Base-by-base conservation (phyloP, 768 basidiomycete species). In the Clavulina sp. region DNA sequence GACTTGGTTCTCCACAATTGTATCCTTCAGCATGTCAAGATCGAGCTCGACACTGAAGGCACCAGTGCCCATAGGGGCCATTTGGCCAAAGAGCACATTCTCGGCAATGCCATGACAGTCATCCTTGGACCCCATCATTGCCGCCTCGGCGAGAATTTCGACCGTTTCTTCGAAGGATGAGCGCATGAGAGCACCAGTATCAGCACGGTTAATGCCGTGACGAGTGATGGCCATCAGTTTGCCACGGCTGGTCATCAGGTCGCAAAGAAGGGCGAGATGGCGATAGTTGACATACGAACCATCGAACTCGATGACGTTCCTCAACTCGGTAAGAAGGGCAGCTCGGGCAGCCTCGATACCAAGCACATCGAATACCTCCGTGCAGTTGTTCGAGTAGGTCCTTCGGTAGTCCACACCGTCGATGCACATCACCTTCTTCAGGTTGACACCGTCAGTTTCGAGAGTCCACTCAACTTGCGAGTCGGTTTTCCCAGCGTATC, bases 151-250 rank as follows among this genome's bases (percentile, higher is more conserved):
- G 51, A 99, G 67, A 60, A 97, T 96, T 64, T 99, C 95, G 55
- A 99, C 95, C 2, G 95, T 99, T 71, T 97, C 95, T 65, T 99
- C 95, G 73, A 99, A 99, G 1, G 95, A 97, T 65, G 89, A 97
- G 48, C 95, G 74, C 83, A 97, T 97, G 50, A 99, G 72, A 3
- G 95, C 93, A 19, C 95, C 95, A n/a, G 95, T 96, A 60, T 99
- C 95, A 24, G 92, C 84, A 46, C 95, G 81, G 67, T 99, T 99
- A 67, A 99, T 99, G 65, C 95, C 95, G 61, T 99, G 95, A 34
- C 95, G 89, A 50, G 95, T 99, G 67, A 99, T 99, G 3, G 92
- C 87, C 92, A 96, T 97, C 47, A 99, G 74, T 2, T 74, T 63
- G 26, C 95, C 95, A 40, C 88, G 84, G 61, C 93, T 87, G 7